These are phyloP conservation scores for Trichoderma polysporum DNA, from an alignment of 2,329 filamentous ascomycete genomes.

Conservation along the genomic window DNA sequence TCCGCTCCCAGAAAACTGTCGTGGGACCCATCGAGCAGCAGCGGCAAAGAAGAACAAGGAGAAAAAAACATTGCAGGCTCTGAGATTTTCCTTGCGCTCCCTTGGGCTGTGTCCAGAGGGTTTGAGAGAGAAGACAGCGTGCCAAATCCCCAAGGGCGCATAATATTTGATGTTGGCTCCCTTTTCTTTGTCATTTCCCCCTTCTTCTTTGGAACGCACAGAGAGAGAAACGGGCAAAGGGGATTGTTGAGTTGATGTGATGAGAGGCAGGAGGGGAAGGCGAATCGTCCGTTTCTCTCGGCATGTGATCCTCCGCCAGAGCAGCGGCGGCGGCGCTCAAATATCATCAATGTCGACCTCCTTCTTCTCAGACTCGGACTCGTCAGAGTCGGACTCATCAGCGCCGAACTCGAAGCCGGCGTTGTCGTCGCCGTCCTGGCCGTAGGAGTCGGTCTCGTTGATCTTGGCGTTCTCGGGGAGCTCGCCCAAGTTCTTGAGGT, in stretches of 20 bases:
- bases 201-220: background rate
- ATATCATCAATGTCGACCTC: conserved; percentile 97
- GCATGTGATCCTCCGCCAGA: background rate
- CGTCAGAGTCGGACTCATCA: conserved; percentile 66
- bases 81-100: background rate
- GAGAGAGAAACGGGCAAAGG: conserved; percentile 1
- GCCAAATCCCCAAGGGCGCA: conserved; percentile 24
- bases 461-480: conserved; percentile 98
- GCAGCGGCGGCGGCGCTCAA: conserved; percentile 47
- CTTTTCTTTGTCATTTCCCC: background rate
- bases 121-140: conserved; percentile 68
- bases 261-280: conserved; percentile 17
- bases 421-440: conserved; percentile 89
- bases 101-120: conserved; percentile 27
- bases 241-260: conserved; percentile 3
- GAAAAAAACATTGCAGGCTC: background rate
- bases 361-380: conserved; percentile 58
- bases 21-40: conserved; percentile 36
- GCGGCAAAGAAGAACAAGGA: background rate
- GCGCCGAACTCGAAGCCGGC: conserved; percentile 99
- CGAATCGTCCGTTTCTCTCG: background rate
- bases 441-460: conserved; percentile 97
- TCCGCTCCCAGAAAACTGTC: conserved; percentile 47
- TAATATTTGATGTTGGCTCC: background rate
- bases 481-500: conserved; percentile 95